Evolutionary conservation across 1,284 basidiomycete genomes (phyloP), one percentile per base, ranked within the genome.

Genomic region (Ceratobasidium papillatum): DNA sequence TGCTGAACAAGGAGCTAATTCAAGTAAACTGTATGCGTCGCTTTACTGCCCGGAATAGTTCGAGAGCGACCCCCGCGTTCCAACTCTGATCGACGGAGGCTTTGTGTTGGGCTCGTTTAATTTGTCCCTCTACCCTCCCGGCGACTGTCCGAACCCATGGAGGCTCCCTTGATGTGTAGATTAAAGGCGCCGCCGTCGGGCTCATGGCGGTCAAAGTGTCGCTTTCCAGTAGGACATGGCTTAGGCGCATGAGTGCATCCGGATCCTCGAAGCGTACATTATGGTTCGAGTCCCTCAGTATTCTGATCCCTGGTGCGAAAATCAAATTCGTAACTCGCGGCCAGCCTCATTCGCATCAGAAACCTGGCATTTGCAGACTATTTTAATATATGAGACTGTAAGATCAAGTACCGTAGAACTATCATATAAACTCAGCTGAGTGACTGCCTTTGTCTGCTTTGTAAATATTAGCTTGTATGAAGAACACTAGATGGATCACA

Each of bases 1-100:
- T 17, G 63, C 74, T 2, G 65, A 76, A 41, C 58, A 76, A 64
- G 75, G 75, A 8, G 71, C 75, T 7, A 74, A 75, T 56, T 74
- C 75, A n/a, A 76, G 65, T 36, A 54, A 75, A 30, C 38, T 76
- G n/a, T 72, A 75, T 45, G 66, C 65, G 27, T 17, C 36, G 14
- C 22, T 71, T 22, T 71, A 41, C 36, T 54, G 51, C 47, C n/a
- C 27, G 9, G 41, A 59, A 34, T n/a, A 14, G 27, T 41, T 5
- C 36, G 19, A 22, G 34, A 7, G 5, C 32, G 12, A 8, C 34
- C 41, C 12, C 25, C 32, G 36, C 36, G 59, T 63, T 22, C 61
- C 36, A 5, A n/a, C 27, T 34, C 43, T 63, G 61, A 63, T 63
- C 7, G 61, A 63, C 27, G 61, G 61, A 36, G 61, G 41, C 61